Evolutionary conservation across 225 moss, liverwort and hornwort species (phyloP).

Genomic region (Pleurozium schreberi): DNA sequence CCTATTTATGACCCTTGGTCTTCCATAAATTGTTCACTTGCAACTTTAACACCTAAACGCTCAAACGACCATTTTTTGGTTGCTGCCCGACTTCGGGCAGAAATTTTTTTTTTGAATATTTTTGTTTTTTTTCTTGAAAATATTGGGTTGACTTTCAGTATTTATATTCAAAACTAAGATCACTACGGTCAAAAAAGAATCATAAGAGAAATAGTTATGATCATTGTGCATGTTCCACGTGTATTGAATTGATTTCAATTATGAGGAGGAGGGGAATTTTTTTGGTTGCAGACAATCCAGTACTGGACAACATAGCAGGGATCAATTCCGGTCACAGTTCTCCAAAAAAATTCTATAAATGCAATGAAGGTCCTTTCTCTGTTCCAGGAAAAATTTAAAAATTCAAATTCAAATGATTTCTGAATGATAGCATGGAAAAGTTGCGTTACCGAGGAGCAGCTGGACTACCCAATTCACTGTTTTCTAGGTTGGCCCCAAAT

Average conservation of each 20-base stretch:
- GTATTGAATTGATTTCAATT: not conserved
- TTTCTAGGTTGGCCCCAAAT: not conserved
- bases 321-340: not conserved
- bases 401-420: not conserved
- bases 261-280: not conserved
- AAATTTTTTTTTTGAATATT: too few relatives aligned
- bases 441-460: not conserved
- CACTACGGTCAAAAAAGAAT: too few relatives aligned
- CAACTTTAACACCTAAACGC: too few relatives aligned
- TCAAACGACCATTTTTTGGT: too few relatives aligned
- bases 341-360: not conserved
- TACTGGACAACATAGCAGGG: not conserved
- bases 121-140: too few relatives aligned
- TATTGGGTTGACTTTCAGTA: too few relatives aligned
- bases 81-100: too few relatives aligned
- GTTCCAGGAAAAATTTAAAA: not conserved
- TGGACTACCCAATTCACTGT: not conserved
- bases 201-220: too few relatives aligned
- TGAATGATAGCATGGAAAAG: not conserved
- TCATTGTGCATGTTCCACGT: not conserved
- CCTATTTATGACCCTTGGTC: too few relatives aligned
- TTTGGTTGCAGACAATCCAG: not conserved
- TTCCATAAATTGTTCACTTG: too few relatives aligned
- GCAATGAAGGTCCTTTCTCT: not conserved
- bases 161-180: too few relatives aligned